Conservation (phyloP, 352 stramenopile genomes). For the Globisporangium ultimum region DNA sequence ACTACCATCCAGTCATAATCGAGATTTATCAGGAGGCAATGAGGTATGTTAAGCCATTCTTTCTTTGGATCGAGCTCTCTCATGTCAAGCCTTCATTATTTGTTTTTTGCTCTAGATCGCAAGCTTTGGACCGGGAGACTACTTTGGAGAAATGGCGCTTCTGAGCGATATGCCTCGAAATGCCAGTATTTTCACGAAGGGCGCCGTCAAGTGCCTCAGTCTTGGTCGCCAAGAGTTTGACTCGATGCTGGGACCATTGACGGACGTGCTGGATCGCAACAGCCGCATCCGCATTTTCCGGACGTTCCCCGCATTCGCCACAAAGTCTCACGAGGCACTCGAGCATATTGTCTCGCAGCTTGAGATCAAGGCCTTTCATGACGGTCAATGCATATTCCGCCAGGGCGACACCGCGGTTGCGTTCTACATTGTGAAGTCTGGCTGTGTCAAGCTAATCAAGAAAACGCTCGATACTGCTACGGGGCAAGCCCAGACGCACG, state of each 20-base stretch:
- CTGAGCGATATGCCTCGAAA: conserved; percentile 87
- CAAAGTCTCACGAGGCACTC: conserved; percentile 56
- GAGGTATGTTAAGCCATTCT: neutral
- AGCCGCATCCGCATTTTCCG: conserved; percentile 64
- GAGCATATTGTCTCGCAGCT: conserved; percentile 72
- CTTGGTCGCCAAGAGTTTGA: conserved; percentile 73
- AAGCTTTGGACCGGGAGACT: conserved; percentile 65
- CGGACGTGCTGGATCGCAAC: conserved; percentile 70
- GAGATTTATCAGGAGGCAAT: conserved; percentile 6
- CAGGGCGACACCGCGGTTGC: conserved; percentile 47
- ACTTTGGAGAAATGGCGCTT: conserved; percentile 92
- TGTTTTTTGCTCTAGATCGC: conserved; percentile 33
- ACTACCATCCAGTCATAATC: neutral
- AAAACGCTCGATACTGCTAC: conserved; percentile 33
- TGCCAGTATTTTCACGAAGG: conserved; percentile 62
- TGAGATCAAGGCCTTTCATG: conserved; percentile 75
- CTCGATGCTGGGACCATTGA: conserved; percentile 71
- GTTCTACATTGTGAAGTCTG: conserved; percentile 80
- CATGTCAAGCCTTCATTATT: neutral
- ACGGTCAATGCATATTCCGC: conserved; percentile 58
- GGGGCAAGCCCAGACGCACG: conserved; percentile 26
- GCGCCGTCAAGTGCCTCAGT: conserved; percentile 62
- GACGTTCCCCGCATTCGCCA: conserved; percentile 48
- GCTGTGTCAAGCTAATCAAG: conserved; percentile 68
- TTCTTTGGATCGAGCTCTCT: neutral